Evolutionary conservation across 345 rosid species (phyloP), one percentile per base, ranked within the genome.

Genomic region (Eucalyptus rudis): DNA sequence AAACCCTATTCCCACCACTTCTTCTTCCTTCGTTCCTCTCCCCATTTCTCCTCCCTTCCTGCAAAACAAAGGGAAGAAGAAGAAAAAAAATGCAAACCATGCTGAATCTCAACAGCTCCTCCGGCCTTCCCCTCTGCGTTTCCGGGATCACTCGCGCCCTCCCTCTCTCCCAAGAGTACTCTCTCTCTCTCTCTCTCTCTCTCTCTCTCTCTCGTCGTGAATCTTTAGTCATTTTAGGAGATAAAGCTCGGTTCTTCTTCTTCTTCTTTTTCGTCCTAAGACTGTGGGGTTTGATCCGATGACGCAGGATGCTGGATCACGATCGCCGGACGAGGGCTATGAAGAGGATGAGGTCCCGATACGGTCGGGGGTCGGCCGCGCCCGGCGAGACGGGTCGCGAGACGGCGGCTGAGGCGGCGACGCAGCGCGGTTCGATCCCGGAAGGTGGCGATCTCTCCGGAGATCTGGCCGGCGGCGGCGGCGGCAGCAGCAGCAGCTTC

Each of bases 261-360:
- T 50, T 50, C 52, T 50, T 51, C 20, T 51, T 52, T 87, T 33
- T 31, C 3, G 22, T 86, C 40, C 22, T 12, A 31, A 22, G 51
- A 33, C 29, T 71, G 79, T 36, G 45, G 83, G 24, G 40, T 49
- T 29, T 54, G 54, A 13, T 29, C 56, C 51, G 86, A 52, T 52
- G 58, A 14, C 68, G 88, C 87, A 89, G 90, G 90, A 81, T 89
- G 83, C 87, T 47, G 87, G 89, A 89, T 89, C 90, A 89, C 45
- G 90, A 89, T 83, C 87, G 90, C 62, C 86, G 90, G 86, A 89
- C 89, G 89, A 83, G 51, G 89, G 89, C 87, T 45, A 89, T 50
- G 89, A 89, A 33, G 89, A 87, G 88, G 86, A 50, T 40, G 66
- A 52, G 88, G 20, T 40, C 88, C 31, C 87, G 87, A 19, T 40